phyloP scores from a whole-genome alignment of 441 rosid species.

The Pelargonium cotyledonis region DNA sequence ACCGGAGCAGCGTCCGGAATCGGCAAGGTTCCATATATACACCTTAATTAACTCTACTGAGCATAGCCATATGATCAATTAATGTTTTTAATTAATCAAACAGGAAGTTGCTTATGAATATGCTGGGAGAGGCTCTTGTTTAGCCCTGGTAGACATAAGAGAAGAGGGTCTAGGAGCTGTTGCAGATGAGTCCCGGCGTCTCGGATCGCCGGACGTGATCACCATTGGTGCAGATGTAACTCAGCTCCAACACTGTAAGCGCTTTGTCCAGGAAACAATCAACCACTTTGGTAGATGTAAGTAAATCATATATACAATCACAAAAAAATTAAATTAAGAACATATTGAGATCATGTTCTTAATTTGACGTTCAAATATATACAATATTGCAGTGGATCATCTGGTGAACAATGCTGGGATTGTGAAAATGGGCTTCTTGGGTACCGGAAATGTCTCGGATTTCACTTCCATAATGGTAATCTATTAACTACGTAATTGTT shows the following conservation, averaged over 20 bases:
- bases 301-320: background rate
- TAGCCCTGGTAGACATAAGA: slow-evolving; percentile 48
- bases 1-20: slow-evolving; percentile 78
- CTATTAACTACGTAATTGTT: too few species aligned
- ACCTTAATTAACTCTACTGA: too few species aligned
- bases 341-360: too few species aligned
- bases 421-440: slow-evolving; percentile 17
- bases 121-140: slow-evolving; percentile 50
- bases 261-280: slow-evolving; percentile 25
- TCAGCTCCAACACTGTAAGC: slow-evolving; percentile 27
- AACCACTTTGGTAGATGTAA: slow-evolving; percentile 32
- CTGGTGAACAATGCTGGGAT: slow-evolving; percentile 43
- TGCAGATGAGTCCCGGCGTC: slow-evolving; percentile 14
- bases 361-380: background rate
- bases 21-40: slow-evolving; percentile 37
- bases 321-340: too few species aligned
- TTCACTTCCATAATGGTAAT: too few species aligned
- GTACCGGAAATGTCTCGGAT: too few species aligned
- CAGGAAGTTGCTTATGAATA: slow-evolving; percentile 61
- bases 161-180: slow-evolving; percentile 25
- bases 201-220: slow-evolving; percentile 33
- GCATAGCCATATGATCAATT: too few species aligned
- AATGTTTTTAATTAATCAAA: background rate
- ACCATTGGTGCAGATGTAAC: slow-evolving; percentile 34
- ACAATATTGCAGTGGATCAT: slow-evolving; percentile 35